Evolutionary conservation across 2,329 filamentous ascomycete genomes (phyloP).

Genomic region (Pezicula radicicola): DNA sequence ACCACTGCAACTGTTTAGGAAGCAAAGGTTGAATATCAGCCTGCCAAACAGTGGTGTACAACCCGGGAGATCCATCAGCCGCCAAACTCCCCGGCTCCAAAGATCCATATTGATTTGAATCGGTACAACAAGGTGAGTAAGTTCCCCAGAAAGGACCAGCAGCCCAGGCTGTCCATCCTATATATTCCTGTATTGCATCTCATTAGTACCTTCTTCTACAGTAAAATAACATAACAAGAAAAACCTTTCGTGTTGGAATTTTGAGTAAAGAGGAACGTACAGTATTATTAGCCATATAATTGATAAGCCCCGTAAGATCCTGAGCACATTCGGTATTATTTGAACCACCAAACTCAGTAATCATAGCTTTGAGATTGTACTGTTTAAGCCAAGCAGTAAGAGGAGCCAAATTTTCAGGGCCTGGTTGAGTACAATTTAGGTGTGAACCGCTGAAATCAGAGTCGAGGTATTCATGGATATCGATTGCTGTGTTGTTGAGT

Average conservation of each 20-base stretch:
- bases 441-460: slow-evolving; percentile 43
- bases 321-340: slow-evolving; percentile 39
- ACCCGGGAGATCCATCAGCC: slow-evolving; percentile 36
- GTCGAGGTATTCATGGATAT: slow-evolving; percentile 51
- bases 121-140: slow-evolving; percentile 38
- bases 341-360: slow-evolving; percentile 46
- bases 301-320: slow-evolving; percentile 39
- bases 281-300: slow-evolving; percentile 42
- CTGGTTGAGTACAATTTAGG: slow-evolving; percentile 35
- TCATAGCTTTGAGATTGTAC: slow-evolving; percentile 43
- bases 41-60: slow-evolving; percentile 45
- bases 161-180: slow-evolving; percentile 50
- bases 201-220: too few relatives aligned
- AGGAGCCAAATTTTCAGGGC: slow-evolving; percentile 35
- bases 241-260: too few relatives aligned
- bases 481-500: slow-evolving; percentile 44
- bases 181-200: slow-evolving; percentile 32
- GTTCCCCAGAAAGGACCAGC: slow-evolving; percentile 47
- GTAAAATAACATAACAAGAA: too few relatives aligned
- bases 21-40: slow-evolving; percentile 41
- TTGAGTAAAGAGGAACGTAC: too few relatives aligned
- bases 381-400: slow-evolving; percentile 44
- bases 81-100: slow-evolving; percentile 44
- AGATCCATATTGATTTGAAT: slow-evolving; percentile 38
- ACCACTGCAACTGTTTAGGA: slow-evolving; percentile 37